Evolutionary conservation across 2,329 filamentous ascomycete genomes (phyloP), one percentile per base, ranked within the genome.

Genomic region (Simplicillium sp.): DNA sequence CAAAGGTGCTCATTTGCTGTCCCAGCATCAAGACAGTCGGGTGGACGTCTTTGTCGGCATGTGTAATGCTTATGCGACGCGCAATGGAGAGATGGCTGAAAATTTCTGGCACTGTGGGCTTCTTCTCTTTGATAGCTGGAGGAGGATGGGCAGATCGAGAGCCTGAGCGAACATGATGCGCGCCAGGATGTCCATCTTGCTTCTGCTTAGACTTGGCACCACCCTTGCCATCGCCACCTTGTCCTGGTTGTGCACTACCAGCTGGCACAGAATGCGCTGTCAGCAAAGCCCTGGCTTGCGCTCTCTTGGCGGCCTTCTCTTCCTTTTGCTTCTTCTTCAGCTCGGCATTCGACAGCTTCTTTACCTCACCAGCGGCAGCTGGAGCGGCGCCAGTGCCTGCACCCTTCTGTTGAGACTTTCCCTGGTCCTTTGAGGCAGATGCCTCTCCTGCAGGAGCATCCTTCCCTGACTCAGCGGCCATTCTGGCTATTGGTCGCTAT

Each of bases 301-400:
- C 87, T 66, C 90, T 76, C 46, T 87, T 75, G 36, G 88, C 88
- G 39, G 85, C 84, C 67, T 96, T 97, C 59, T 96, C 90, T 28
- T 87, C 89, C 60, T 95, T 90, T 46, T 84, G 83, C 58, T 79
- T 81, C 54, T 89, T 90, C 66, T 97, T 97, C 54, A 94, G 58
- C 61, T 94, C 84, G 15, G 87, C 87, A 29, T 75, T 74, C 2
- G 84, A 79, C 28, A 85, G 67, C 58, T 86, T 84, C 52, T 68
- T 68, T 25, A 6, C 20, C 43, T 66, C 65, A 41, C 54, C 58
- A n/a, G 45, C 33, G 46, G 48, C 38, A 29, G 44, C 38, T 44
- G 51, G 40, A n/a, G 41, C 38, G 7, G 38, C 42, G 51, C 50
- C 36, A 14, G 44, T 14, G 36, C 38, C 33, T 9, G 38, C 40